A percentile compares a stretch with the other conserved stretches of the same genome.
phyloP scores from a whole-genome alignment of 2,329 filamentous ascomycete genomes.

The Sclerotinia nivalis region DNA sequence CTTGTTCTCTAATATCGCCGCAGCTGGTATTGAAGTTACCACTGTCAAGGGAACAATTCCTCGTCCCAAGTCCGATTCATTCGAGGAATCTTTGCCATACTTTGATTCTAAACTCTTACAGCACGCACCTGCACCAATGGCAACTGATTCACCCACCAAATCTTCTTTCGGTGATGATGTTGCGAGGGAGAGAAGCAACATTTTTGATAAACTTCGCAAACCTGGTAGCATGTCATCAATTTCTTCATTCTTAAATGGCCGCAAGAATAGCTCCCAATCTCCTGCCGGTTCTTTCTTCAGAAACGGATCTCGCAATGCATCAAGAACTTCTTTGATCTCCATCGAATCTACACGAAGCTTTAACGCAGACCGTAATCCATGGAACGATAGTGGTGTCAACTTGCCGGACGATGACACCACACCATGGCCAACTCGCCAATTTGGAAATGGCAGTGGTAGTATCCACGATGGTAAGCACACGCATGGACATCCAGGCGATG shows the following conservation, averaged over 20 bases:
- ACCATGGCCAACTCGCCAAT: slow-evolving; percentile 61
- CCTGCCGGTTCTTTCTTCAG: slow-evolving; percentile 86
- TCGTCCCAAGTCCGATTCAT: slow-evolving; percentile 97
- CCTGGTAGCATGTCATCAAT: slow-evolving; percentile 93
- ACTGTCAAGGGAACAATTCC: slow-evolving; percentile 93
- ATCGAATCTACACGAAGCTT: slow-evolving; percentile 93
- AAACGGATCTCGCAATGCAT: slow-evolving; percentile 82
- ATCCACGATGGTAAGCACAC: slow-evolving; percentile 64
- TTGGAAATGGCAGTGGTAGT: slow-evolving; percentile 61
- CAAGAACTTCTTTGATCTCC: slow-evolving; percentile 92
- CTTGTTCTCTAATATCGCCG: slow-evolving; percentile 80
- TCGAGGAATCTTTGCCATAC: slow-evolving; percentile 94
- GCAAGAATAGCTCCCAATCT: slow-evolving; percentile 90
- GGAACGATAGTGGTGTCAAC: slow-evolving; percentile 97
- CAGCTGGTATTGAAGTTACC: slow-evolving; percentile 82
- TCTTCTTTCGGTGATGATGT: slow-evolving; percentile 80
- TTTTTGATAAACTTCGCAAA: slow-evolving; percentile 92
- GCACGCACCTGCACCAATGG: slow-evolving; percentile 77
- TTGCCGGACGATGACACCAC: slow-evolving; percentile 79
- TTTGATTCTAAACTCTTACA: slow-evolving; percentile 97
- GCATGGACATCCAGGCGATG: slow-evolving; percentile 69
- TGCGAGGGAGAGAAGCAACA: slow-evolving; percentile 73
- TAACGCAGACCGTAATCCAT: slow-evolving; percentile 89
- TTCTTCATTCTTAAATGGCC: slow-evolving; percentile 90
- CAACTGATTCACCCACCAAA: slow-evolving; percentile 86